These are phyloP conservation scores for Royoungia palumana DNA, from an alignment of 768 basidiomycete genomes.

Conservation along the genomic window DNA sequence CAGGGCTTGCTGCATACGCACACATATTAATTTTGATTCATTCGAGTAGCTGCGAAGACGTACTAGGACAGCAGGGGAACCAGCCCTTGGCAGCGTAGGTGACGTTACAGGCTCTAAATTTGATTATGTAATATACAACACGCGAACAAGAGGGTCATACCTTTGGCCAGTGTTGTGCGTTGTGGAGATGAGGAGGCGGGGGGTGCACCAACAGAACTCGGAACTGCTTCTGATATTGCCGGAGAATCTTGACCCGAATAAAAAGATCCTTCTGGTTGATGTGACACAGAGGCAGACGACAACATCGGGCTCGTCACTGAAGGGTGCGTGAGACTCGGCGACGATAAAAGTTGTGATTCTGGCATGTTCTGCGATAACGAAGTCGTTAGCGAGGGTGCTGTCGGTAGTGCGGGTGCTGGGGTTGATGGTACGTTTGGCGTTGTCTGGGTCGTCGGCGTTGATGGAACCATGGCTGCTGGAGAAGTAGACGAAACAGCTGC, in stretches of 20 bases:
- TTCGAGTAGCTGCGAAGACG: conserved; percentile 21
- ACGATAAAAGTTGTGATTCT: conserved; percentile 49
- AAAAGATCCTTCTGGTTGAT: conserved; percentile 64
- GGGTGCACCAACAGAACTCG: conserved; percentile 43
- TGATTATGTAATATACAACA: conserved; percentile 21
- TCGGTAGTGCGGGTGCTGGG: conserved; percentile 39
- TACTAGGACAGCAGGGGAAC: conserved; percentile 44
- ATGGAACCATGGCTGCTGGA: conserved; percentile 20
- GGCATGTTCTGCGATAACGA: conserved; percentile 31
- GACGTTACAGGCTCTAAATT: conserved; percentile 43
- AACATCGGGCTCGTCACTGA: conserved; percentile 80
- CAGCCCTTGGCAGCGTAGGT: conserved; percentile 40
- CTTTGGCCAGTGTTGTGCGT: conserved; percentile 45
- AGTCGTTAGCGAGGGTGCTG: conserved; percentile 37
- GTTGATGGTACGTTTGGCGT: conserved; percentile 31
- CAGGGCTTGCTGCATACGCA: conserved; percentile 35
- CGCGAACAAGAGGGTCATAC: conserved; percentile 32
- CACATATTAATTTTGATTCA: conserved; percentile 17
- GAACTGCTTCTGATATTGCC: conserved; percentile 63
- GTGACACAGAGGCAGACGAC: conserved; percentile 64
- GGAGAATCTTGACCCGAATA: conserved; percentile 73
- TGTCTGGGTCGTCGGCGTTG: conserved; percentile 36
- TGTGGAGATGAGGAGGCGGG: conserved; percentile 62
- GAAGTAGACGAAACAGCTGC: conserved; percentile 28
- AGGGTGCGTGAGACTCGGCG: conserved; percentile 83